Base-by-base conservation (phyloP, 1,284 basidiomycete species). In the Pseudozyma tsukubaensis region DNA sequence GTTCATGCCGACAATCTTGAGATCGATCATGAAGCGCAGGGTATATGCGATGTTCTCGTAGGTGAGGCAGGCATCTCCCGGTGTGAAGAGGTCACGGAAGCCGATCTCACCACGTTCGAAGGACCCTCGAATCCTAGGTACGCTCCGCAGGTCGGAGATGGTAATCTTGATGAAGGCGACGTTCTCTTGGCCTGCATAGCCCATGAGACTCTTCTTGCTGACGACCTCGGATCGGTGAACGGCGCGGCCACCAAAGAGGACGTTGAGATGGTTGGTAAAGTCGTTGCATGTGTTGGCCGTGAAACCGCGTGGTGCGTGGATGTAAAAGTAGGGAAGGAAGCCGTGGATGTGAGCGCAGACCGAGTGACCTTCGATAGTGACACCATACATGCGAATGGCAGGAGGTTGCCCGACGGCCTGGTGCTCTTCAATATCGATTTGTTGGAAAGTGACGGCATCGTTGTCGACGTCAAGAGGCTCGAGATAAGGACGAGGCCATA, bases 31-130 rank as follows among this genome's bases (percentile, higher is more conserved):
- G 72, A 84, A 84, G 42, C 83, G 79, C 21, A 84, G 53, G 0
- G 82, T 75, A 56, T 83, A 84, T 5, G 79, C 80, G 55, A 84
- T 80, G 56, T 84, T 83, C 48, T 84, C 83, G 59, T 81, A 84
- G 40, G 77, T 82, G 24, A 83, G 67, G 53, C 60, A 45, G n/a
- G 60, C 49, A 10, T 83, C 81, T 9, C 83, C 83, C 6, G 79
- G 40, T 7, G 72, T 77, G 51, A 82, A 78, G 37, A 84, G 50
- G 54, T 84, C 82, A 19, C 81, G 74, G 59, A 83, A 84, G 39
- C 64, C 57, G 19, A 83, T 62, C 56, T 84, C 83, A 24, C 83
- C 83, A 18, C 83, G 72, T 63, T 84, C 83, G 29, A 83, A 76
- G 32, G 75, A 54, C 29, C 82, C 82, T 39, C 83, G 66, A 19